Base-by-base conservation (phyloP, 257 asterid species). In the Perilla frutescens region DNA sequence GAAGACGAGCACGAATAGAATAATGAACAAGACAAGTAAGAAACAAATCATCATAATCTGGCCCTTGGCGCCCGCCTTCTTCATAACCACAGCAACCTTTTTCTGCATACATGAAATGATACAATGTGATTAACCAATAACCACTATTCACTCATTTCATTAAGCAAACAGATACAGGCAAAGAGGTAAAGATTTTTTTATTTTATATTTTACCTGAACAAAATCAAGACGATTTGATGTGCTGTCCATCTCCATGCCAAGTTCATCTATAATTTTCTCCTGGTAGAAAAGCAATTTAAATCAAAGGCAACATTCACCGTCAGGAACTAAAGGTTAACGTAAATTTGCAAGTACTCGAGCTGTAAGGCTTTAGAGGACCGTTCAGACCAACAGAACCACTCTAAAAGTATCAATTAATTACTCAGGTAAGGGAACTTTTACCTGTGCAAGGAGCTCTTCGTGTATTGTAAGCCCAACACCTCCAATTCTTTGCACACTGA, bases 391-490 rank as follows among this genome's bases (percentile, higher is more conserved):
- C 56, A 63, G 43, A 55, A 0, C 13, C 26, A 7, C 8, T 37
- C 15, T 20, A 50, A 8, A 7, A 26, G 45, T 67, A 62, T 62
- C 43, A 40, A 62, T 48, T 66, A 68, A 49, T 66, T 66, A 39
- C 12, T 62, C 37, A 43, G 48, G 26, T 50, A 15, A 37, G 79
- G 62, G n/a, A 62, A 58, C 10, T 43, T 53, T 61, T 80, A 90
- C 99, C 86, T 95, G 99, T 44, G 96, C 87, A 72, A 83, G 92
- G 74, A 95, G 96, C 84, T 95, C 99, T 72, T 95, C 99, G 36
- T 92, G 99, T 84, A 95, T 92, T 2, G 99, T 95, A 62, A 92
- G 98, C 76, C 99, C 96, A 77, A 95, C 96, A 20, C 88, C 93
- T 70, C 99, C 99, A 76, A 95, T 88, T 86, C 97, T 87, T 78